These are phyloP conservation scores for Aspergillus olivimuriae DNA, from an alignment of 495 filamentous ascomycete genomes.

Conservation along the genomic window DNA sequence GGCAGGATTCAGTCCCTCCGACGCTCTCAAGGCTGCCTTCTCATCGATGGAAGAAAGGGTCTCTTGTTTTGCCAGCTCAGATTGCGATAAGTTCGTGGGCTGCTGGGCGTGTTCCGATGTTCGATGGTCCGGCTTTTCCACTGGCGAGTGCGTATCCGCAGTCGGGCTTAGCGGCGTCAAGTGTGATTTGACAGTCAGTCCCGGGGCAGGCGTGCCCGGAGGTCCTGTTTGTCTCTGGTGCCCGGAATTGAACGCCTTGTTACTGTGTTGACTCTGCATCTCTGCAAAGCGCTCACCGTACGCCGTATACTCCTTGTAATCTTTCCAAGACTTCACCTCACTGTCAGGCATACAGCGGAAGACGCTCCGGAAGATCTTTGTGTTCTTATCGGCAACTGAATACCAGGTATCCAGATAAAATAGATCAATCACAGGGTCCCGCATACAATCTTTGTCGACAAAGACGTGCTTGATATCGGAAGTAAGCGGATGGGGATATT, in stretches of 20 bases:
- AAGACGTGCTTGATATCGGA: conserved; percentile 61
- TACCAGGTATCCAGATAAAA: conserved; percentile 90
- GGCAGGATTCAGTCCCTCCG: conserved; percentile 17
- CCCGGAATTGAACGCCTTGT: conserved; percentile 31
- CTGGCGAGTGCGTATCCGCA: conserved; percentile 17
- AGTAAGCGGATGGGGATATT: conserved; percentile 49
- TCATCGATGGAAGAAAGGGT: conserved; percentile 32
- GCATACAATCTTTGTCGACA: conserved; percentile 65
- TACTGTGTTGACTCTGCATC: conserved; percentile 48
- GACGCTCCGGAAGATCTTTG: conserved; percentile 82
- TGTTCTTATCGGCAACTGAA: conserved; percentile 87
- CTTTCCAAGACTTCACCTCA: conserved; percentile 87
- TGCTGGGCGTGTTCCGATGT: conserved; percentile 4
- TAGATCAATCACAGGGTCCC: conserved; percentile 71
- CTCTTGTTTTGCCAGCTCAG: conserved; percentile 24
- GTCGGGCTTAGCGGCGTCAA: conserved; percentile 14
- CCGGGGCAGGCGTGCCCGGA: conserved; percentile 25
- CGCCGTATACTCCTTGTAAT: conserved; percentile 80
- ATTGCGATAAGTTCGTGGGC: conserved; percentile 15
- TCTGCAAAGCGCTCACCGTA: conserved; percentile 77
- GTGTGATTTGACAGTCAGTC: conserved; percentile 15
- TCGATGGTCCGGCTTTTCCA: conserved; percentile 21
- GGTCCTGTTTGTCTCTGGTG: conserved; percentile 35
- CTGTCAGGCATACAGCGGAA: conserved; percentile 97
- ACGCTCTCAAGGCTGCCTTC: conserved; percentile 32